These are phyloP conservation scores for Coffea humblotiana DNA, from an alignment of 305 asterid genomes.

Conservation along the genomic window DNA sequence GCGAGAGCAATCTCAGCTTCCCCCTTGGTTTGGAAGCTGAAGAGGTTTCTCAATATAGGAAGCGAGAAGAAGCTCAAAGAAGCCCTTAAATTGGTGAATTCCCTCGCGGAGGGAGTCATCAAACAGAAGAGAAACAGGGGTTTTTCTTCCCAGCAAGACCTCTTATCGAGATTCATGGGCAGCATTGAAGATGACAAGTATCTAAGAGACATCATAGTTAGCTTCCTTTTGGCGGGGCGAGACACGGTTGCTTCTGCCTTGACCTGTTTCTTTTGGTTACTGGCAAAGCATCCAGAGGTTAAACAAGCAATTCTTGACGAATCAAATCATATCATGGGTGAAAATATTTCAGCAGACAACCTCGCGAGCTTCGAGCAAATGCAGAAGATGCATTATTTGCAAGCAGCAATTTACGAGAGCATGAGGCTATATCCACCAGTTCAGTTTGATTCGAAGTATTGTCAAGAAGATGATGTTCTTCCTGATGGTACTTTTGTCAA, in stretches of 20 bases:
- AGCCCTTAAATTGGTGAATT: conserved; percentile 26
- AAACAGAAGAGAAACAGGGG: conserved; percentile 26
- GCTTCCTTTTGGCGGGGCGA: conserved; percentile 38
- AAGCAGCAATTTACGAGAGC: conserved; percentile 34
- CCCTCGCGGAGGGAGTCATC: conserved; percentile 28
- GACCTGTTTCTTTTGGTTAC: conserved; percentile 31
- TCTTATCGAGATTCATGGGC: conserved; percentile 35
- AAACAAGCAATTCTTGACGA: conserved; percentile 18
- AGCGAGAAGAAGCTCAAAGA: conserved; percentile 31
- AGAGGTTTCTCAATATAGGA: conserved; percentile 26
- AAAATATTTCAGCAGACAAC: background rate
- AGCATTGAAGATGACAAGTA: conserved; percentile 25
- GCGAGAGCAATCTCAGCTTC: conserved; percentile 33
- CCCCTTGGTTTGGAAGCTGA: conserved; percentile 34
- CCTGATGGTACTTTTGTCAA: conserved; percentile 35
- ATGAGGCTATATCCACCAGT: conserved; percentile 40
- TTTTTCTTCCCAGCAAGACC: conserved; percentile 24
- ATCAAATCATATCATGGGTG: conserved; percentile 27
- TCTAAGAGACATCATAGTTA: conserved; percentile 34
- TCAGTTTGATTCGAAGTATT: conserved; percentile 38
- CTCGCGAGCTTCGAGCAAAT: conserved; percentile 27
- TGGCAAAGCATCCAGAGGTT: conserved; percentile 22
- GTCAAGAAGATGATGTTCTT: conserved; percentile 29
- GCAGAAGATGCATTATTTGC: conserved; percentile 36
- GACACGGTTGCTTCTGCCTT: conserved; percentile 35